phyloP scores from a whole-genome alignment of 2,329 filamentous ascomycete genomes.

The Colletotrichum chrysophilum region DNA sequence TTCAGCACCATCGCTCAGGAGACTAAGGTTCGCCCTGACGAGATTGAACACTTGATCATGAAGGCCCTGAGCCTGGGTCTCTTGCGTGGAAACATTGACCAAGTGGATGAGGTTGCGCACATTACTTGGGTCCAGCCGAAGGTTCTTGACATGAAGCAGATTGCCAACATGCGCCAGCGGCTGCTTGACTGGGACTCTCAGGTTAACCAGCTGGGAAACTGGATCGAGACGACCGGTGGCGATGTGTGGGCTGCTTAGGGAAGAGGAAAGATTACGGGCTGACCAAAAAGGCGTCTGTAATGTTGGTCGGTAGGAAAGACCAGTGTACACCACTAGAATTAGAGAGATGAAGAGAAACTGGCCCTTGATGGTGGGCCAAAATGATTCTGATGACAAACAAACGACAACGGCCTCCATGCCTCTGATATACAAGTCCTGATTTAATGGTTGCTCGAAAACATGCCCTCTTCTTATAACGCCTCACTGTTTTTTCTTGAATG shows the following conservation, averaged over 20 bases:
- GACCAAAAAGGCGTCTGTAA: neutral
- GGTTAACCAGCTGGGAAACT: conserved; percentile 94
- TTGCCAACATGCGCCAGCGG: conserved; percentile 86
- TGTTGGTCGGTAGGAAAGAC: neutral
- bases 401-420: neutral
- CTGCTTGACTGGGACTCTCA: conserved; percentile 95
- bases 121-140: conserved; percentile 99
- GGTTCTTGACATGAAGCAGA: conserved; percentile 94
- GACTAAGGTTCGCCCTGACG: conserved; percentile 87
- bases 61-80: conserved; percentile 96
- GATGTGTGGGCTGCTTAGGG: conserved; percentile 89
- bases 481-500: neutral
- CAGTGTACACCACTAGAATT: conserved; percentile 22
- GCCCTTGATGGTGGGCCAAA: neutral
- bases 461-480: neutral
- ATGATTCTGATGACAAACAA: conserved; percentile 16
- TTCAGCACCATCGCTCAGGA: conserved; percentile 88
- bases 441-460: neutral
- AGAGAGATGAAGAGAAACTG: neutral
- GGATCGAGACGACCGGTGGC: conserved; percentile 92
- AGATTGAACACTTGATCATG: conserved; percentile 99
- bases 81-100: conserved; percentile 90
- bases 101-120: conserved; percentile 90
- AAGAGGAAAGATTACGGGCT: neutral
- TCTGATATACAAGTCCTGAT: neutral